Percentiles rank a stretch among this genome's conserved stretches.
phyloP scores from a whole-genome alignment of 441 rosid genomes.

The Pelargonium fulgidum region DNA sequence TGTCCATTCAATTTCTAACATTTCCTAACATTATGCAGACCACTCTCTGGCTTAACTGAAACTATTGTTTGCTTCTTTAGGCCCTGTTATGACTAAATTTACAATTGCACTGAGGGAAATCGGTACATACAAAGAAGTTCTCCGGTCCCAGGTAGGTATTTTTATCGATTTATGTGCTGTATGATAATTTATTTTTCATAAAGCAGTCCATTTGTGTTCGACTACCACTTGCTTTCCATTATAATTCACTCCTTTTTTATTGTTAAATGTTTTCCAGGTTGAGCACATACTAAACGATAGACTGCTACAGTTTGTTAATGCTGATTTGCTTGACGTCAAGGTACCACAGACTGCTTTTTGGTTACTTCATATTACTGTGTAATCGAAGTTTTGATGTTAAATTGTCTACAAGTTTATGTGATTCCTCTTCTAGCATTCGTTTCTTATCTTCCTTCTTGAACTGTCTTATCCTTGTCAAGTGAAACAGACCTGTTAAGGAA shows the following conservation, averaged over 20 bases:
- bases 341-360: conserved; percentile 33
- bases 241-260: conserved; percentile 1
- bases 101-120: conserved; percentile 30
- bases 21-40: background rate
- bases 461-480: conserved; percentile 16
- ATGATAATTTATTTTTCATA: background rate
- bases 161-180: background rate
- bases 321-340: conserved; percentile 92
- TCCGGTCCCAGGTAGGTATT: conserved; percentile 24
- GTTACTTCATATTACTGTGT: background rate
- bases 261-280: conserved; percentile 45
- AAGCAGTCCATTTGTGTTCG: background rate
- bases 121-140: conserved; percentile 29
- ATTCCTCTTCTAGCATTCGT: background rate
- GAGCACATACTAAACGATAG: conserved; percentile 96
- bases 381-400: background rate
- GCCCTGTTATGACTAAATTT: conserved; percentile 29
- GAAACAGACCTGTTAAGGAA: background rate
- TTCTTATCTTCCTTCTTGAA: background rate
- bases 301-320: conserved; percentile 78
- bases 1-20: background rate
- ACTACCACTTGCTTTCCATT: background rate
- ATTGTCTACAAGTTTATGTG: background rate
- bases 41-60: conserved; percentile 1
- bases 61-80: conserved; percentile 10